Evolutionary conservation across 352 stramenopile genomes (phyloP).

Genomic region (Globisporangium paddicum): DNA sequence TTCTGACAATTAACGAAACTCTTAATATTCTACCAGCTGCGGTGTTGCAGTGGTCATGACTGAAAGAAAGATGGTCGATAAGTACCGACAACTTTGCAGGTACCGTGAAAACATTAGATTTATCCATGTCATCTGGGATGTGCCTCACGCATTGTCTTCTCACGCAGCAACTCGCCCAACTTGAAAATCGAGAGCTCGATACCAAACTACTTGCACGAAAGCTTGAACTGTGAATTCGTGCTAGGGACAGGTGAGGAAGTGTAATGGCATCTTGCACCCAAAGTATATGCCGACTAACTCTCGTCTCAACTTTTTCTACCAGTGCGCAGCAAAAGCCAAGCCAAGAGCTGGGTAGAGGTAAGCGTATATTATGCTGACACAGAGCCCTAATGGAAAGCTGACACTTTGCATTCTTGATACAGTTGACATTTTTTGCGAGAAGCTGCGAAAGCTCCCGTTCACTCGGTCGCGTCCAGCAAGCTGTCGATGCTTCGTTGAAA

Average conservation of each 20-base stretch:
- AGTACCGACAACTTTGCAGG: slow-evolving; percentile 23
- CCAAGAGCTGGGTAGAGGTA: slow-evolving; percentile 14
- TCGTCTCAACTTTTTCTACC: not conserved
- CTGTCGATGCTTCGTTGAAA: slow-evolving; percentile 26
- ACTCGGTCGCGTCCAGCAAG: not conserved
- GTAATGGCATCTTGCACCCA: not conserved
- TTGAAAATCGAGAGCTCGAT: slow-evolving; percentile 13
- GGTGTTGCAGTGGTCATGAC: slow-evolving; percentile 27
- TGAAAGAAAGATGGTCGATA: slow-evolving; percentile 14
- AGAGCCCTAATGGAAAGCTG: not conserved
- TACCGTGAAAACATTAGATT: not conserved
- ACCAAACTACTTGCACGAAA: slow-evolving; percentile 1
- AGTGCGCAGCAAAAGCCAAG: slow-evolving; percentile 29
- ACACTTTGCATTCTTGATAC: not conserved
- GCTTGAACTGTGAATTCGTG: slow-evolving; percentile 15
- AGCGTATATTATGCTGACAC: not conserved
- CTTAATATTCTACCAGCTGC: slow-evolving; percentile 4
- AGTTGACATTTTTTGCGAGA: slow-evolving; percentile 14
- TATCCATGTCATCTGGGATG: not conserved
- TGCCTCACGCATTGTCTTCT: not conserved
- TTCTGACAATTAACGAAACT: not conserved
- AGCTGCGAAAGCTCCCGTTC: not conserved
- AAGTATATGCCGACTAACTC: not conserved
- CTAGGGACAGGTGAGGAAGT: slow-evolving; percentile 17
- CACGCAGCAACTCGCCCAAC: slow-evolving; percentile 6